Conservation (phyloP, 306 rosid species). For the Prunus campanulata region DNA sequence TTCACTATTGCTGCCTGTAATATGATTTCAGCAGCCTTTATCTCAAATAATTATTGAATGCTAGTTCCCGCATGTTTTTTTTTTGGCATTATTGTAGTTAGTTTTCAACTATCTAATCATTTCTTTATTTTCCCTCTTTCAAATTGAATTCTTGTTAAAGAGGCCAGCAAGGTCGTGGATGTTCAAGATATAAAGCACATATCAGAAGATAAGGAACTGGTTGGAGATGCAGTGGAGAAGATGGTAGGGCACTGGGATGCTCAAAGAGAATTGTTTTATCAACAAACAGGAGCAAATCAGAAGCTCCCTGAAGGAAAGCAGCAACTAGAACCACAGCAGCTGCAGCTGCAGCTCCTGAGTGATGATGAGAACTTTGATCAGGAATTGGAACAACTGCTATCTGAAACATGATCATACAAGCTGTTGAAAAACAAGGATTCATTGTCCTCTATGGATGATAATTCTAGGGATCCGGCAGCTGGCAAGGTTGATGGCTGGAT, state of each 20-base stretch:
- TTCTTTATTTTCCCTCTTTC: not conserved
- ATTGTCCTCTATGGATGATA: not conserved
- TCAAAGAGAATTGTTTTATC: conserved; percentile 49
- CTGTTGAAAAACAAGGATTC: not conserved
- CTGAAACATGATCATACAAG: conserved; percentile 2
- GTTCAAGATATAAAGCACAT: conserved; percentile 57
- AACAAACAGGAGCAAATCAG: conserved; percentile 48
- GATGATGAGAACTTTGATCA: conserved; percentile 17
- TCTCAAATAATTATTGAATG: not conserved
- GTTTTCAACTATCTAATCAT: conserved; percentile 6
- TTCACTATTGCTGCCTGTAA: not conserved
- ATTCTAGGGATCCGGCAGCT: too few species aligned
- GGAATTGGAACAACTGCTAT: conserved; percentile 34
- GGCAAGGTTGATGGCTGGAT: not conserved
- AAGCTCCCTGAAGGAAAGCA: conserved; percentile 1
- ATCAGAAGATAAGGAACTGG: conserved; percentile 37
- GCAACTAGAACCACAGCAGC: conserved; percentile 4
- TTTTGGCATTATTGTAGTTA: not conserved
- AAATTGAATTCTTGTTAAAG: conserved; percentile 34
- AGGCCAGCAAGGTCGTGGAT: conserved; percentile 55
- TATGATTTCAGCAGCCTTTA: not conserved
- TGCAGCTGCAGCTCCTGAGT: conserved; percentile 12
- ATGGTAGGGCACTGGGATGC: conserved; percentile 51
- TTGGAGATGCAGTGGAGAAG: conserved; percentile 62
- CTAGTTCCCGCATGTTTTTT: not conserved